Percentiles rank a stretch among this genome's conserved stretches.
phyloP scores from a whole-genome alignment of 108 stramenopile species.

The Fragilaria crotonensis region DNA sequence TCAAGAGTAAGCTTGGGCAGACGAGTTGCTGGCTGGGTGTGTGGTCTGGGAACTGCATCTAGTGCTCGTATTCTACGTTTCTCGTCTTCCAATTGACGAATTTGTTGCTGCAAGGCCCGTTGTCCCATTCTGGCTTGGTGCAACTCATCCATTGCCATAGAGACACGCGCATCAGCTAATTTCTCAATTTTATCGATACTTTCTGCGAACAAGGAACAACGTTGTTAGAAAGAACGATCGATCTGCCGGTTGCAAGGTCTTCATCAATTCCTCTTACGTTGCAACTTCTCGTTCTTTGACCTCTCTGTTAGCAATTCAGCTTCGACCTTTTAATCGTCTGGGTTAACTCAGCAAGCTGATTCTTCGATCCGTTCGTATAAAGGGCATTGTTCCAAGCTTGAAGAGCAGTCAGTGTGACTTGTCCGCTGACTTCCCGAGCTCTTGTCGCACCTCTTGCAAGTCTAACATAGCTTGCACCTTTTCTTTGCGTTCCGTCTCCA shows the following conservation, averaged over 20 bases:
- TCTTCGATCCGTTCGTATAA: too few relatives aligned
- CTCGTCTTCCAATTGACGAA: conserved; percentile 1
- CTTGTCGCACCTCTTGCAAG: not conserved
- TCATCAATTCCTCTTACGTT: too few relatives aligned
- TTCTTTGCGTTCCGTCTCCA: not conserved
- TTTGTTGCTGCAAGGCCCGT: not conserved
- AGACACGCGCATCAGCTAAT: not conserved
- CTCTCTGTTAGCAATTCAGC: too few relatives aligned
- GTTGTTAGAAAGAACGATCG: too few relatives aligned
- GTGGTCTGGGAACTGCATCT: not conserved
- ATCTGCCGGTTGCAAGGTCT: too few relatives aligned
- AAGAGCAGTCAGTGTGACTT: too few relatives aligned
- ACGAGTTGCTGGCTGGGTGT: not conserved
- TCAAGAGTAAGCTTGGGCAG: not conserved
- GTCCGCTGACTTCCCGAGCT: too few relatives aligned
- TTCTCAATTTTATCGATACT: not conserved
- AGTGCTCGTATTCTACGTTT: not conserved
- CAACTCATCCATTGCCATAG: not conserved
- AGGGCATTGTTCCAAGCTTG: too few relatives aligned
- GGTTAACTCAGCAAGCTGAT: too few relatives aligned
- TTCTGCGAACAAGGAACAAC: not conserved
- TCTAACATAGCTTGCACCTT: not conserved
- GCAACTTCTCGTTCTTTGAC: too few relatives aligned
- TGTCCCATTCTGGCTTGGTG: not conserved
- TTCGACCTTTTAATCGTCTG: too few relatives aligned